phyloP scores from a whole-genome alignment of 2,329 filamentous ascomycete species.

The Arthrinium phaeospermum region DNA sequence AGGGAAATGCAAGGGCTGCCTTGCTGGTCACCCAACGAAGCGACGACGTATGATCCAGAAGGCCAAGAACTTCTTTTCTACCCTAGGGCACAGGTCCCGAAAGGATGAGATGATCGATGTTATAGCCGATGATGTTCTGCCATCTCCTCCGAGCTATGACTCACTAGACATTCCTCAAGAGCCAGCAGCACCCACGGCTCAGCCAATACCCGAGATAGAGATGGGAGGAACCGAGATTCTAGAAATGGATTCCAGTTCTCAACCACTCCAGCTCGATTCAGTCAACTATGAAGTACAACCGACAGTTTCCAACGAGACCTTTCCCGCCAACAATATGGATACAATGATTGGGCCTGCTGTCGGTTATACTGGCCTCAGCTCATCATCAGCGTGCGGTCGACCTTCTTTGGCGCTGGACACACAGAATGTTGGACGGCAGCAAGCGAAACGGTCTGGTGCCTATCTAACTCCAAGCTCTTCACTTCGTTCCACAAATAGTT shows the following conservation, averaged over 20 bases:
- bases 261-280: constrained; percentile 35
- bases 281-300: constrained; percentile 33
- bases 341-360: not conserved
- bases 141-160: constrained; percentile 55
- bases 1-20: constrained; percentile 54
- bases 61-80: constrained; percentile 61
- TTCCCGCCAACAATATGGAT: not conserved
- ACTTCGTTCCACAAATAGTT: constrained; percentile 46
- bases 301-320: not conserved
- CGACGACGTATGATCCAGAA: constrained; percentile 57
- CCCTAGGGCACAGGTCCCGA: constrained; percentile 54
- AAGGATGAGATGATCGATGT: constrained; percentile 39
- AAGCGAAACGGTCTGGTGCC: constrained; percentile 33
- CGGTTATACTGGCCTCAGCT: not conserved
- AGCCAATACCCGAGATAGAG: constrained; percentile 43
- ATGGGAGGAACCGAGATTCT: constrained; percentile 56
- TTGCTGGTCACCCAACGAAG: constrained; percentile 54
- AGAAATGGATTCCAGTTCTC: constrained; percentile 56
- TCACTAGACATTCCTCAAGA: constrained; percentile 41
- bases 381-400: constrained; percentile 21
- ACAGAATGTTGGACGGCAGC: constrained; percentile 30
- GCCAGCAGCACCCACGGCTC: constrained; percentile 24
- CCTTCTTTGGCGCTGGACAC: constrained; percentile 40
- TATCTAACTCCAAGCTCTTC: constrained; percentile 39
- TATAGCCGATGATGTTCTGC: constrained; percentile 39